Evolutionary conservation across 2,329 filamentous ascomycete species (phyloP).

Genomic region (Alternaria gansuensis): DNA sequence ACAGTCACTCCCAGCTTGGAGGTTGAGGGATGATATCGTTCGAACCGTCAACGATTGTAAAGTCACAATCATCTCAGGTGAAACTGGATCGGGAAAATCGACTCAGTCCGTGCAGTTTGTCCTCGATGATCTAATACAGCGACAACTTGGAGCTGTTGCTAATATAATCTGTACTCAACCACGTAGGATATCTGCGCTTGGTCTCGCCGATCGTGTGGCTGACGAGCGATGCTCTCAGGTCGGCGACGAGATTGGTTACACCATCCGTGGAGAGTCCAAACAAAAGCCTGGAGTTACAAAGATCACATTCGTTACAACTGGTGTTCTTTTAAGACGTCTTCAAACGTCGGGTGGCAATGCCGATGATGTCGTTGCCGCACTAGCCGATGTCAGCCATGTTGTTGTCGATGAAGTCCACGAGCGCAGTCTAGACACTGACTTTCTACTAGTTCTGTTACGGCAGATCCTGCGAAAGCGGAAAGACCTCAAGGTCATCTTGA

Average conservation of each 20-base stretch:
- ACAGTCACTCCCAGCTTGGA: conserved; percentile 85
- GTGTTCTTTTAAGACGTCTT: conserved; percentile 87
- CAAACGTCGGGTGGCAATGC: conserved; percentile 85
- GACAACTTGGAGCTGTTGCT: conserved; percentile 75
- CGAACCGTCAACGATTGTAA: conserved; percentile 77
- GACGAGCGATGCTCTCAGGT: conserved; percentile 85
- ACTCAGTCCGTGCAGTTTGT: conserved; percentile 97
- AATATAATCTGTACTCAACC: conserved; percentile 98
- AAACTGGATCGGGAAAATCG: conserved; percentile 96
- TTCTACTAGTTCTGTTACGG: conserved; percentile 84
- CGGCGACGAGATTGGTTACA: conserved; percentile 89
- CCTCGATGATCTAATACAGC: conserved; percentile 85
- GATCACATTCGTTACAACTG: conserved; percentile 95
- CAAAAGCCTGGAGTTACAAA: conserved; percentile 75
- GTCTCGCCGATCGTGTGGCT: conserved; percentile 91
- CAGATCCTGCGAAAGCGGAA: conserved; percentile 78
- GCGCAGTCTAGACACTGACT: conserved; percentile 92
- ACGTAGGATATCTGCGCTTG: conserved; percentile 90
- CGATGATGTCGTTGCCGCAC: conserved; percentile 79
- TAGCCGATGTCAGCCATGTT: conserved; percentile 92
- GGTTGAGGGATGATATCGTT: conserved; percentile 78
- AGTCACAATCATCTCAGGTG: conserved; percentile 95
- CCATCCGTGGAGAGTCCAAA: conserved; percentile 89
- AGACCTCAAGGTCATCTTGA: conserved; percentile 88
- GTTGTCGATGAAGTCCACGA: conserved; percentile 98